Evolutionary conservation across 2,329 filamentous ascomycete species (phyloP).

Genomic region (Monosporascus sp.): DNA sequence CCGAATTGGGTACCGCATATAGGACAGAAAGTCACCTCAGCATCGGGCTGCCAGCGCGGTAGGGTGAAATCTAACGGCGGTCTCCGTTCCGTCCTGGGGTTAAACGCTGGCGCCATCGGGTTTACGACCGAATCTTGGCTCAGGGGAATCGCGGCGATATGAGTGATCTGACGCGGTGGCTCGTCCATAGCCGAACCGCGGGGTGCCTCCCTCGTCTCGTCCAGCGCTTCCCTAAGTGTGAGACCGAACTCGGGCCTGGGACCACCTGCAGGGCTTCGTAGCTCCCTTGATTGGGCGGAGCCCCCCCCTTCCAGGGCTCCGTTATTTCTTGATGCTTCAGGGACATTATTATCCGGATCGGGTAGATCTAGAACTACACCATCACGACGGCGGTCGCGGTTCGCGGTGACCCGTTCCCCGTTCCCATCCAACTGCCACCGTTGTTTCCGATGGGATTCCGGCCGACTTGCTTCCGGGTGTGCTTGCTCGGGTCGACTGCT

Average conservation of each 20-base stretch:
- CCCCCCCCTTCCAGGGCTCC: neutral
- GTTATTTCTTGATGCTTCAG: neutral
- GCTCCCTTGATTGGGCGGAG: neutral
- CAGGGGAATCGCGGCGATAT: neutral
- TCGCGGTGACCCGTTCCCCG: neutral
- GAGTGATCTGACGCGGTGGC: neutral
- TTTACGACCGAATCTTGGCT: constrained; percentile 5
- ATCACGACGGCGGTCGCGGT: neutral
- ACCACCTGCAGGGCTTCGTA: neutral
- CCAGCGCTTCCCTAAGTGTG: constrained; percentile 11
- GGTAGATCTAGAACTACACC: neutral
- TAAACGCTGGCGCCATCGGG: constrained; percentile 10
- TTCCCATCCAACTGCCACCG: neutral
- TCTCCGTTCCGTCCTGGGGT: constrained; percentile 6
- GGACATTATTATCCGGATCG: neutral
- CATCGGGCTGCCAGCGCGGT: constrained; percentile 84
- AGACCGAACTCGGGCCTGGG: constrained; percentile 3
- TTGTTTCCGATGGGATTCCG: neutral
- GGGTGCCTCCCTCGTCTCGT: constrained; percentile 4
- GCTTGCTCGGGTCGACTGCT: constrained; percentile 1
- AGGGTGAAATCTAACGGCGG: constrained; percentile 44
- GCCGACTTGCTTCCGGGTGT: neutral
- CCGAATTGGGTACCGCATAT: constrained; percentile 78
- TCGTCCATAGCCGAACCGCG: neutral
- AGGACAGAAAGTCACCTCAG: constrained; percentile 74